Evolutionary conservation across 257 asterid species (phyloP).

Genomic region (Anisodus tanguticus): DNA sequence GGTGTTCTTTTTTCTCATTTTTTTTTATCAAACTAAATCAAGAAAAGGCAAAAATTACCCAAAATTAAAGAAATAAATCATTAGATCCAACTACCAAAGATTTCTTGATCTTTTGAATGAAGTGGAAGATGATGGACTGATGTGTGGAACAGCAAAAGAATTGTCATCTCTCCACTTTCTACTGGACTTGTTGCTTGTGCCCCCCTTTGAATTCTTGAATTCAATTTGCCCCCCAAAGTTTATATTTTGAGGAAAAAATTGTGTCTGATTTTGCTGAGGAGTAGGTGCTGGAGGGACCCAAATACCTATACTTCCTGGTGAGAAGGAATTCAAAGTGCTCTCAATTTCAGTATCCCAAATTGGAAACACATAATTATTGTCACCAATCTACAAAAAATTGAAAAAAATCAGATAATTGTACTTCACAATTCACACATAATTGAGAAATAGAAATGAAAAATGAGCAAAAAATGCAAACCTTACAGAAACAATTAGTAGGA

Average conservation of each 20-base stretch:
- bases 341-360: slow-evolving; percentile 56
- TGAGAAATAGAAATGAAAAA: not conserved
- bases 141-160: slow-evolving; percentile 81
- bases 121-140: slow-evolving; percentile 50
- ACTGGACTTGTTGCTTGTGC: slow-evolving; percentile 42
- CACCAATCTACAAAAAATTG: slow-evolving; percentile 49
- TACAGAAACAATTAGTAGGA: slow-evolving; percentile 49
- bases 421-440: not conserved
- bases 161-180: slow-evolving; percentile 62
- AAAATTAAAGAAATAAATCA: not conserved
- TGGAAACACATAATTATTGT: slow-evolving; percentile 46
- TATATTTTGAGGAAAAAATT: slow-evolving; percentile 39
- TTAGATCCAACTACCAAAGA: slow-evolving; percentile 41
- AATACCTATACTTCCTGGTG: slow-evolving; percentile 52
- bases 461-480: slow-evolving; percentile 51
- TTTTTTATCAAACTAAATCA: not conserved
- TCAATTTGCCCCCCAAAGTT: slow-evolving; percentile 51
- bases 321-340: slow-evolving; percentile 38
- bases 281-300: slow-evolving; percentile 59
- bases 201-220: slow-evolving; percentile 46
- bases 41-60: not conserved
- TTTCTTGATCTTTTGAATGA: slow-evolving; percentile 57
- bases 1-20: not conserved
- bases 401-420: not conserved
- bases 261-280: slow-evolving; percentile 43